Conservation (phyloP, 1,284 basidiomycete genomes). For the Boletellus dicymbophilus region DNA sequence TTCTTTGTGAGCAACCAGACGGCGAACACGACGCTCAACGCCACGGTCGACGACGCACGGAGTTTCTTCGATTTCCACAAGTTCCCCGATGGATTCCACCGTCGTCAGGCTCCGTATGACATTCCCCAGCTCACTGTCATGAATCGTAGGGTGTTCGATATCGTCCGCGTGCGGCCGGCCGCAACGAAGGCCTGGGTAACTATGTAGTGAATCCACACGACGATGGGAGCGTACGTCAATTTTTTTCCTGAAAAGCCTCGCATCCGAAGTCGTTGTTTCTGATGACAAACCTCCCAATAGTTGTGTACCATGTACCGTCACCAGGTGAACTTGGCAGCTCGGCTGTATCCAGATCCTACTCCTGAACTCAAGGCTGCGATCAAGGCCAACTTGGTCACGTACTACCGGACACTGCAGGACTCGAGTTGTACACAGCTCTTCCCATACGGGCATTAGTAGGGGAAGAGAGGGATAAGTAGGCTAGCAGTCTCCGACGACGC, state of each 20-base stretch:
- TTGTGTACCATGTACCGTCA: constrained; percentile 19
- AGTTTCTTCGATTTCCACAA: constrained; percentile 20
- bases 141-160: neutral
- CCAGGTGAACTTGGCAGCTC: constrained; percentile 23
- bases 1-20: constrained; percentile 32
- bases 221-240: constrained; percentile 6
- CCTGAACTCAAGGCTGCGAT: constrained; percentile 22
- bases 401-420: constrained; percentile 19
- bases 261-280: neutral
- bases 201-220: constrained; percentile 17
- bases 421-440: constrained; percentile 22
- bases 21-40: constrained; percentile 11
- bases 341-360: constrained; percentile 25
- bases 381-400: constrained; percentile 25
- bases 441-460: constrained; percentile 24
- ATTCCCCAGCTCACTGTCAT: constrained; percentile 2
- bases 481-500: too few relatives aligned
- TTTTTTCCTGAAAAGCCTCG: neutral
- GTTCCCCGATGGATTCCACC: constrained; percentile 25
- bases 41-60: constrained; percentile 15
- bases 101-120: constrained; percentile 20
- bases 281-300: constrained; percentile 24
- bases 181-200: constrained; percentile 23
- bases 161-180: constrained; percentile 17
- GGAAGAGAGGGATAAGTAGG: too few relatives aligned